Conservation (phyloP, 495 filamentous ascomycete species). For the Penicillium pancosmium region DNA sequence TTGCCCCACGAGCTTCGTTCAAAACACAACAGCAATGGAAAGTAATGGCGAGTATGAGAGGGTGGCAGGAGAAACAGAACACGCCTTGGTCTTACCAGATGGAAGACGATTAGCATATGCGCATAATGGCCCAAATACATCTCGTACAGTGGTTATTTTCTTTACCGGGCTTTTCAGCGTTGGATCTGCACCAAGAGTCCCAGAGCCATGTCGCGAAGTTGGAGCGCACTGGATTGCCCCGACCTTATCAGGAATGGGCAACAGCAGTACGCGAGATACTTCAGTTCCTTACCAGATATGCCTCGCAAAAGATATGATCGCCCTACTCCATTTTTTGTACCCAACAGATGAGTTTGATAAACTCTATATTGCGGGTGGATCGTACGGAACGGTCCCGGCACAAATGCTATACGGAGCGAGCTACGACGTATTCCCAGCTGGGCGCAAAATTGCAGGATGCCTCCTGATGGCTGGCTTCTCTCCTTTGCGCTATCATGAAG, state of each 20-base stretch:
- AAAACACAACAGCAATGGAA: not conserved
- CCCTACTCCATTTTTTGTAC: slow-evolving; percentile 4
- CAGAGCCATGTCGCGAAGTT: slow-evolving; percentile 6
- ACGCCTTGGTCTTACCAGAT: slow-evolving; percentile 4
- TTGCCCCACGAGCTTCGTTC: not conserved
- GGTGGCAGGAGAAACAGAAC: slow-evolving; percentile 4
- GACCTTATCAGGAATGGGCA: slow-evolving; percentile 6
- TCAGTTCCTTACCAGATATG: slow-evolving; percentile 9
- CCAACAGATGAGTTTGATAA: slow-evolving; percentile 9
- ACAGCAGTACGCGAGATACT: slow-evolving; percentile 7
- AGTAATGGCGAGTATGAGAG: not conserved
- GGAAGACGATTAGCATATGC: slow-evolving; percentile 5
- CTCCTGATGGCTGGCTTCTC: slow-evolving; percentile 8
- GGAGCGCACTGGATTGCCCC: slow-evolving; percentile 9
- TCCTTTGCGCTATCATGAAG: slow-evolving; percentile 3
- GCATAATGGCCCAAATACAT: not conserved
- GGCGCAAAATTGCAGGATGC: slow-evolving; percentile 9
- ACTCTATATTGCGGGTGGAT: slow-evolving; percentile 9
- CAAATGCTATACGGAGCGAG: slow-evolving; percentile 14
- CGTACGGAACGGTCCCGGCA: slow-evolving; percentile 9
- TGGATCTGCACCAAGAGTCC: slow-evolving; percentile 1
- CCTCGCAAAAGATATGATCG: slow-evolving; percentile 7
- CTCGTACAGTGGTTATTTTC: slow-evolving; percentile 4
- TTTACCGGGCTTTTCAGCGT: slow-evolving; percentile 9
- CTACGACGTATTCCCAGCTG: slow-evolving; percentile 11